Evolutionary conservation across 805 yeast genomes (phyloP), one percentile per base, ranked within the genome.

Genomic region (Candida wancherniae): DNA sequence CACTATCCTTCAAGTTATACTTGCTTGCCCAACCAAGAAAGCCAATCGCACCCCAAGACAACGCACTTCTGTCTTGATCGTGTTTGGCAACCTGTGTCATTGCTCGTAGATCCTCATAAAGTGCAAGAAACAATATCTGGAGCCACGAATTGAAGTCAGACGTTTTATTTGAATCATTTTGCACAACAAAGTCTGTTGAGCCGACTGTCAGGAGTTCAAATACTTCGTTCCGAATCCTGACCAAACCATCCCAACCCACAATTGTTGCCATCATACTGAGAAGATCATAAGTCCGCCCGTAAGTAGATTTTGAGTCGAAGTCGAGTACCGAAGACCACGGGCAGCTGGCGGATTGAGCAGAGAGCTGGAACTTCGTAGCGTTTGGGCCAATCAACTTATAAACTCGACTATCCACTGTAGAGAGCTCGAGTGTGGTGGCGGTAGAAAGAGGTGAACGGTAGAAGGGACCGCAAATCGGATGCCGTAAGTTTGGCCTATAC

Each of bases 171-270:
- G 31, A 20, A 15, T 33, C 31, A 18, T 48, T 42, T 33, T 50
- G 43, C 2, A 53, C 55, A 9, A 46, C 50, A 33, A 31, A 47
- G 5, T 40, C 34, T 3, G 21, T 3, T 0, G 25, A 16, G 4
- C 15, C 11, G 12, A 7, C 2, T 2, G 16, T 10, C 6, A n/a
- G 20, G 3, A 15, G 23, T 72, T 76, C 47, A 57, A 90, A 90
- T 1, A 83, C 77, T 12, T 67, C 61, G 1, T 87, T 75, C 36
- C 95, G 74, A 22, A 79, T 49, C 34, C 66, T 63, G 42, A 88
- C 66, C 20, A 86, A 55, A 20, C 70, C 73, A 44, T 84, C 85
- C 98, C 98, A 90, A 4, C 96, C 96, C 23, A 79, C 63, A 15
- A 68, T 58, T 12, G 79, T 70, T 3, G 79, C 75, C 42, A 92